These are phyloP conservation scores for Lepidium aucheri DNA, from an alignment of 345 rosid genomes.

Conservation along the genomic window DNA sequence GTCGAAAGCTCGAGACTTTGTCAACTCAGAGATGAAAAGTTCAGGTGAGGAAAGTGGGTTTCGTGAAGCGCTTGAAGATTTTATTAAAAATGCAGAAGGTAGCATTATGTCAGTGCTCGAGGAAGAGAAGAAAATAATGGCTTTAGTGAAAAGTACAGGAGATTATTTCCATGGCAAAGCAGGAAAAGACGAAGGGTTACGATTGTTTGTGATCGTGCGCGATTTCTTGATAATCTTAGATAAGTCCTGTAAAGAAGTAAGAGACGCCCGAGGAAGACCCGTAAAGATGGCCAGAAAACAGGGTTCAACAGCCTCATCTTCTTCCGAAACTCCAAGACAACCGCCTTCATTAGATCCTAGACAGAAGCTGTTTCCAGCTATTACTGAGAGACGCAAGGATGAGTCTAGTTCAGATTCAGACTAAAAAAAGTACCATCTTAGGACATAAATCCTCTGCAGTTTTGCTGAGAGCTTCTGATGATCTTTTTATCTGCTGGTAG, in stretches of 20 bases:
- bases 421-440: constrained; percentile 25
- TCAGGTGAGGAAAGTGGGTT: constrained; percentile 68
- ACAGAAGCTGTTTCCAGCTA: constrained; percentile 66
- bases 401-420: constrained; percentile 57
- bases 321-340: constrained; percentile 34
- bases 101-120: constrained; percentile 50
- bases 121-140: constrained; percentile 87
- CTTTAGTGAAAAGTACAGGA: constrained; percentile 81
- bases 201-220: constrained; percentile 65
- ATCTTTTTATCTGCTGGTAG: background rate
- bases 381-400: constrained; percentile 46
- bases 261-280: constrained; percentile 44
- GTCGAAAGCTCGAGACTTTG: constrained; percentile 48
- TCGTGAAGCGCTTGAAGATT: constrained; percentile 57
- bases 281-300: constrained; percentile 45
- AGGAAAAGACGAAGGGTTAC: constrained; percentile 84
- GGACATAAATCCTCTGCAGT: constrained; percentile 3
- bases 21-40: constrained; percentile 64
- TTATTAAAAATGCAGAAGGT: constrained; percentile 69
- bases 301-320: constrained; percentile 37
- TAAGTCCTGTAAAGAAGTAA: constrained; percentile 78
- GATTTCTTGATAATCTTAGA: constrained; percentile 82
- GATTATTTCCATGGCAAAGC: constrained; percentile 97
- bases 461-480: constrained; percentile 10
- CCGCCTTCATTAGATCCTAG: constrained; percentile 44